phyloP scores from a whole-genome alignment of 2,329 filamentous ascomycete species.

The Fusarium dlaminii region DNA sequence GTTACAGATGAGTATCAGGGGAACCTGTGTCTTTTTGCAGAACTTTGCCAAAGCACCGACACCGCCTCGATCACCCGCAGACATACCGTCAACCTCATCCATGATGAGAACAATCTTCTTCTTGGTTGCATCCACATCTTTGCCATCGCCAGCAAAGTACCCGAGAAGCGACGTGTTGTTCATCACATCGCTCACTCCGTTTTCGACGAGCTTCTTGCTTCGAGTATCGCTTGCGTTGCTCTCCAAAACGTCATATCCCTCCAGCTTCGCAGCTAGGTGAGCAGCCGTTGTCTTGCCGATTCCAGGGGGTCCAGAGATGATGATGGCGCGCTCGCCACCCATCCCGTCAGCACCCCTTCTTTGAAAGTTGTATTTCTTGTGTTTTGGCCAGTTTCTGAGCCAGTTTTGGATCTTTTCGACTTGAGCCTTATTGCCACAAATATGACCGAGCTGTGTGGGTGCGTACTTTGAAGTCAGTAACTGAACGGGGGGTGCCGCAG shows the following conservation, averaged over 20 bases:
- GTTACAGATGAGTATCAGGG: conserved; percentile 97
- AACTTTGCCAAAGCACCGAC: conserved; percentile 94
- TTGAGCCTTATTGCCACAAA: conserved; percentile 91
- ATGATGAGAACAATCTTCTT: conserved; percentile 97
- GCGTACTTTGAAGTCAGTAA: conserved; percentile 97
- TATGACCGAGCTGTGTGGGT: conserved; percentile 82
- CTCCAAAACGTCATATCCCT: conserved; percentile 93
- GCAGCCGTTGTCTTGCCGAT: conserved; percentile 98
- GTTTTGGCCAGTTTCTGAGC: conserved; percentile 84
- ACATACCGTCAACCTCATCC: conserved; percentile 99
- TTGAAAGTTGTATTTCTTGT: conserved; percentile 83
- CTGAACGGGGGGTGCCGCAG: conserved; percentile 65
- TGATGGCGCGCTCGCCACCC: conserved; percentile 86
- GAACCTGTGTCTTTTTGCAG: conserved; percentile 93
- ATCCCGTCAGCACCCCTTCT: conserved; percentile 84
- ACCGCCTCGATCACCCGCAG: conserved; percentile 92
- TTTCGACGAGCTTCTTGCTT: conserved; percentile 95
- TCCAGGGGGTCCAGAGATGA: conserved; percentile 93
- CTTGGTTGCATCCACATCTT: conserved; percentile 80
- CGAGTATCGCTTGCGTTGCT: conserved; percentile 95
- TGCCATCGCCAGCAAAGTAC: conserved; percentile 86
- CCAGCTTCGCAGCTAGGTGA: conserved; percentile 90
- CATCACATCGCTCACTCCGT: conserved; percentile 86
- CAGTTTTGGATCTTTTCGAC: conserved; percentile 92
- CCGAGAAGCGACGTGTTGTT: conserved; percentile 93